These are phyloP conservation scores for Spathaspora girioi DNA, from an alignment of 805 yeast genomes.

Conservation along the genomic window DNA sequence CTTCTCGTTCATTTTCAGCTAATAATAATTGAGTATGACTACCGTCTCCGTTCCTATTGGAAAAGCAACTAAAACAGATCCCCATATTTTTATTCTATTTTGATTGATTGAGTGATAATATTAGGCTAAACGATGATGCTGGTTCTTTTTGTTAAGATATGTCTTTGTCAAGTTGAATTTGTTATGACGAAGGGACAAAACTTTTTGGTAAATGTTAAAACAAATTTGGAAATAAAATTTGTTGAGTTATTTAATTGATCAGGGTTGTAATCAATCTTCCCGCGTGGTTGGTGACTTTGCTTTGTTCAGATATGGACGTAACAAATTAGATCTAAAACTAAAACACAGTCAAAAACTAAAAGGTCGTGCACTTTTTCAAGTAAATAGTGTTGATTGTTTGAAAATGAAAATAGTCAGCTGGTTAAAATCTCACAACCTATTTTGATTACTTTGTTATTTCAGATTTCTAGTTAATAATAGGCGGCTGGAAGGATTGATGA, in stretches of 20 bases:
- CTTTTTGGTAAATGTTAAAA: too few species aligned
- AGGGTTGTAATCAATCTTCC: too few species aligned
- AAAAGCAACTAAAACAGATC: conserved; percentile 39
- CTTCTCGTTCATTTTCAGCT: conserved; percentile 96
- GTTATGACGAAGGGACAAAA: background rate
- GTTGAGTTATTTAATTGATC: too few species aligned
- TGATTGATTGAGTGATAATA: background rate
- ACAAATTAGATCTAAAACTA: background rate
- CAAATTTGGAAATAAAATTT: too few species aligned
- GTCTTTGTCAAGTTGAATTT: too few species aligned
- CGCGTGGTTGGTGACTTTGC: background rate
- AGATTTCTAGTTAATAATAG: background rate
- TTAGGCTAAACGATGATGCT: background rate
- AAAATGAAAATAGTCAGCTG: background rate
- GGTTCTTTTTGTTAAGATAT: background rate
- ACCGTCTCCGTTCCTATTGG: conserved; percentile 47
- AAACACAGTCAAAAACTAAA: background rate
- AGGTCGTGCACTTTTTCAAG: background rate
- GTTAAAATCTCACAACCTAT: background rate
- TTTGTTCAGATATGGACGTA: background rate
- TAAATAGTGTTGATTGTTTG: background rate
- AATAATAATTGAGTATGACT: conserved; percentile 69
- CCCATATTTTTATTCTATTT: conserved; percentile 27
- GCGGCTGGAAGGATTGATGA: background rate
- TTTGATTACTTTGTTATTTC: background rate